phyloP scores from a whole-genome alignment of 129 eudicot species.

The Escallonia herrerae region DNA sequence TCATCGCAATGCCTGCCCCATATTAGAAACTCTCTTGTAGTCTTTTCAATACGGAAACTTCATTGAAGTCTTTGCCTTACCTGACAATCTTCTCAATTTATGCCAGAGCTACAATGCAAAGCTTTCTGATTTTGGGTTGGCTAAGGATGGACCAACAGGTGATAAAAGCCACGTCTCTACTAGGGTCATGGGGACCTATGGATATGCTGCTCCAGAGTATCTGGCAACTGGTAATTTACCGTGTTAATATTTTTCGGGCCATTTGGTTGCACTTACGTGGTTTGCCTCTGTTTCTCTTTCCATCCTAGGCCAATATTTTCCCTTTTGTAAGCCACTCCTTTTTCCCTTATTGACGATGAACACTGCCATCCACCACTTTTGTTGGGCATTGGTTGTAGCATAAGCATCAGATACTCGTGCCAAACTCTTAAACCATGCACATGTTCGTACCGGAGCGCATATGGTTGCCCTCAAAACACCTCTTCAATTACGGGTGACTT shows the following conservation, averaged over 20 bases:
- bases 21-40: too few species aligned
- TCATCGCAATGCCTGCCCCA: too few species aligned
- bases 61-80: neutral
- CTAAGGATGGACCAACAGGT: slow-evolving; percentile 85
- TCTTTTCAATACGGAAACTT: neutral
- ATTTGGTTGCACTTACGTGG: neutral
- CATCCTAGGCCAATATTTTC: neutral
- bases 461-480: too few species aligned
- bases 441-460: too few species aligned
- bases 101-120: slow-evolving; percentile 73
- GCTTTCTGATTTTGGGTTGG: slow-evolving; percentile 88
- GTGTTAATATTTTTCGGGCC: neutral
- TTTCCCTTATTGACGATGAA: too few species aligned
- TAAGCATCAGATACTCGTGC: too few species aligned
- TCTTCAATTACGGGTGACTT: too few species aligned
- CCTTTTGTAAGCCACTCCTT: neutral
- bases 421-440: too few species aligned
- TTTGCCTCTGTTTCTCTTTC: slow-evolving; percentile 5
- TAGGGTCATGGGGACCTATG: slow-evolving; percentile 84
- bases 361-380: too few species aligned
- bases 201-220: slow-evolving; percentile 94
- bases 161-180: slow-evolving; percentile 88
- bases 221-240: slow-evolving; percentile 60
- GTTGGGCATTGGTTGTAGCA: too few species aligned
- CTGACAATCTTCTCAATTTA: neutral